Evolutionary conservation across 345 rosid species (phyloP).

Genomic region (Eucalyptus sideroxylon): DNA sequence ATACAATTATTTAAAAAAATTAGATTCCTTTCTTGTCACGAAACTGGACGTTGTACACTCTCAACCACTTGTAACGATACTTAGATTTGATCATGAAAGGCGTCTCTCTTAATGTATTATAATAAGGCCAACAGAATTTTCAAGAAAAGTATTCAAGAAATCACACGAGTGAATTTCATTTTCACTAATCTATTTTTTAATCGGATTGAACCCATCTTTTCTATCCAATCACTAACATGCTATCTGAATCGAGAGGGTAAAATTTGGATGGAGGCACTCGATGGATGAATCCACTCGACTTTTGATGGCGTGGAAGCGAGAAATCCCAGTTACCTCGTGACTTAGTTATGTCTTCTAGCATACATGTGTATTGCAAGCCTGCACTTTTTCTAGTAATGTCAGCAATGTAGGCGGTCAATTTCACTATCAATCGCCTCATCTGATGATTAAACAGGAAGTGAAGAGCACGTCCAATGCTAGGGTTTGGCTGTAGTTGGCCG

Average conservation of each 20-base stretch:
- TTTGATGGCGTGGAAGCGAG: accelerated
- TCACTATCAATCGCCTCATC: neutral
- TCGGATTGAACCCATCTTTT: neutral
- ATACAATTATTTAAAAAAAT: neutral
- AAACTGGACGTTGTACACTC: neutral
- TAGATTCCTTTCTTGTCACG: neutral
- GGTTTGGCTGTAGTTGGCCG: neutral
- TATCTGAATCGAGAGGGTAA: neutral
- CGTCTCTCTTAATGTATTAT: neutral
- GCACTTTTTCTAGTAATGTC: neutral
- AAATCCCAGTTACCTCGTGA: neutral
- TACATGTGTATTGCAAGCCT: neutral
- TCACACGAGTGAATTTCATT: neutral
- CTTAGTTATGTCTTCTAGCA: neutral
- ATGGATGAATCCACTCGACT: neutral
- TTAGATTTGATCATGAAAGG: neutral
- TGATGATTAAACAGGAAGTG: neutral
- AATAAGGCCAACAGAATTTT: neutral
- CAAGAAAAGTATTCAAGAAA: neutral
- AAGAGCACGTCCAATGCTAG: neutral
- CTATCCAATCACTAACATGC: neutral
- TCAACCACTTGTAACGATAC: neutral
- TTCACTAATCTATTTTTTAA: neutral
- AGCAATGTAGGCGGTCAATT: neutral
- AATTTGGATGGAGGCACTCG: neutral